Conservation (phyloP, 106 monocot genomes). For the Iris macrosiphon region DNA sequence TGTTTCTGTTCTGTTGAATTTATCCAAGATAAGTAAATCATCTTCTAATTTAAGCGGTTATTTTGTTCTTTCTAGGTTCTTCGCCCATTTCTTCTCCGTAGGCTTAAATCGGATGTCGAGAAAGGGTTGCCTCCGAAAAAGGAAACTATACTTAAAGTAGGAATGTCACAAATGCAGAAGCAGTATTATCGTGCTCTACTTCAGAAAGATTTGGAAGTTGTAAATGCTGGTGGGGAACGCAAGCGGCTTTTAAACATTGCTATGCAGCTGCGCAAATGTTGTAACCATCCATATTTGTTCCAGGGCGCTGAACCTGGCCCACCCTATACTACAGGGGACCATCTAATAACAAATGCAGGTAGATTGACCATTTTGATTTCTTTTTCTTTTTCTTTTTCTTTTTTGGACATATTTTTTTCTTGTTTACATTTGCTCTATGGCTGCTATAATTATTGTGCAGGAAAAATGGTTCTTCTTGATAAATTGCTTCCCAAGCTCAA, state of each 20-base stretch:
- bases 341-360: slow-evolving; percentile 76
- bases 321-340: slow-evolving; percentile 75
- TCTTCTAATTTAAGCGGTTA: background rate
- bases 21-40: no score
- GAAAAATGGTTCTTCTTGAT: slow-evolving; percentile 95
- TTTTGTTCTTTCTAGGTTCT: slow-evolving; percentile 51
- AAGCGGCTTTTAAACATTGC: slow-evolving; percentile 92
- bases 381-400: background rate
- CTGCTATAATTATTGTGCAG: slow-evolving; percentile 23
- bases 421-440: no score
- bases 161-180: slow-evolving; percentile 96
- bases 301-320: slow-evolving; percentile 89
- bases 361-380: background rate
- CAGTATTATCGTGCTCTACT: slow-evolving; percentile 91
- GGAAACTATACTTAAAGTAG: slow-evolving; percentile 95
- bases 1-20: no score
- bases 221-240: slow-evolving; percentile 89
- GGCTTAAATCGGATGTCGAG: slow-evolving; percentile 95
- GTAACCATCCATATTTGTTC: slow-evolving; percentile 95
- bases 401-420: no score
- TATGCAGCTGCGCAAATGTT: slow-evolving; percentile 93
- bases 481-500: slow-evolving; percentile 81
- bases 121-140: slow-evolving; percentile 93
- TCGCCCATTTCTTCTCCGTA: slow-evolving; percentile 83
- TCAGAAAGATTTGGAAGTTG: slow-evolving; percentile 89